Percentiles rank a stretch among this genome's conserved stretches.
phyloP scores from a whole-genome alignment of 139 green algal genomes.

The Tetraselmis striata region DNA sequence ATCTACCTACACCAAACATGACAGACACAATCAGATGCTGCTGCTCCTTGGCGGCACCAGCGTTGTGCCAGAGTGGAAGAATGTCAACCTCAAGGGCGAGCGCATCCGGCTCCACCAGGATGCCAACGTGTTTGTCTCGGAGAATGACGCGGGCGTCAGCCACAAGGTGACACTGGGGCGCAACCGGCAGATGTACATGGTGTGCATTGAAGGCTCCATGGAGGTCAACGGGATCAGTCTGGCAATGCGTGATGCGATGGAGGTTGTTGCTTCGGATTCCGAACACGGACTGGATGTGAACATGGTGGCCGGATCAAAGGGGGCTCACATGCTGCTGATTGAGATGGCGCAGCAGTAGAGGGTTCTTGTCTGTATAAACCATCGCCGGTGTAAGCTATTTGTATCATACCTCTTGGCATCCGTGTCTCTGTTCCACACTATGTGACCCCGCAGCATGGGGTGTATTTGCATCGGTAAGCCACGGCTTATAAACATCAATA shows the following conservation, averaged over 20 bases:
- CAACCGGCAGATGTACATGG: conserved; percentile 40
- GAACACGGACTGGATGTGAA: conserved; percentile 3
- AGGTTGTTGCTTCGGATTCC: neutral
- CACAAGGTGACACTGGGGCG: conserved; percentile 30
- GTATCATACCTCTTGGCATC: no score
- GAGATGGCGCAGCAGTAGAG: conserved; percentile 45
- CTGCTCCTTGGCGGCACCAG: conserved; percentile 56
- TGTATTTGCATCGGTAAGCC: no score
- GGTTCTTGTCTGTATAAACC: no score
- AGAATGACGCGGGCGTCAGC: conserved; percentile 32
- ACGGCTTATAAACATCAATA: no score
- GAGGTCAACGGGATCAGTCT: conserved; percentile 6
- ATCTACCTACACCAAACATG: conserved; percentile 18
- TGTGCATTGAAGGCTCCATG: conserved; percentile 51
- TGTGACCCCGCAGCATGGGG: no score
- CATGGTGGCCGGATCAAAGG: conserved; percentile 13
- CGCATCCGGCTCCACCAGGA: conserved; percentile 44
- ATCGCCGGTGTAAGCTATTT: no score
- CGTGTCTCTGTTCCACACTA: no score
- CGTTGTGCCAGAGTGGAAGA: conserved; percentile 19
- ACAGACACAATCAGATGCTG: conserved; percentile 66
- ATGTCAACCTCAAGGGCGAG: neutral
- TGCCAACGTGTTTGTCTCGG: no score
- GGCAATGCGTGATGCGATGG: conserved; percentile 8
- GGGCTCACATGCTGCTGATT: conserved; percentile 60